phyloP scores from a whole-genome alignment of 495 filamentous ascomycete genomes.

The Delitschia confertaspora region DNA sequence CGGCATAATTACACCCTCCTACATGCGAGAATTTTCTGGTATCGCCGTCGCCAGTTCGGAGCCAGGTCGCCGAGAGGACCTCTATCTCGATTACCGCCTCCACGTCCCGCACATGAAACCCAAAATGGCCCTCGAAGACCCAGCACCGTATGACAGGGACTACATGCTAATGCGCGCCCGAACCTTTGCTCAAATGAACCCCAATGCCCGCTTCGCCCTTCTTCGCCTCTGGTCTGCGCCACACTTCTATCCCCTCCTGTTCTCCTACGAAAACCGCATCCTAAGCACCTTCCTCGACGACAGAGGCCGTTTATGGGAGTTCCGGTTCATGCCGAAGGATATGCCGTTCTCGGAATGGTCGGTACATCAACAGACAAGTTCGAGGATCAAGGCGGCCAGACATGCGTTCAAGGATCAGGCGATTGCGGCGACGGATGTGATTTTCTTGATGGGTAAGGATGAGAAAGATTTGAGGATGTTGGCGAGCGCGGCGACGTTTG shows the following conservation, averaged over 20 bases:
- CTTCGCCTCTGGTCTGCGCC: slow-evolving; percentile 44
- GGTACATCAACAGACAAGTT: slow-evolving; percentile 34
- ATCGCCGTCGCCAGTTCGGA: slow-evolving; percentile 36
- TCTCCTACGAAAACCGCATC: slow-evolving; percentile 32
- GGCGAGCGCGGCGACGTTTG: slow-evolving; percentile 37
- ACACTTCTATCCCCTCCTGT: slow-evolving; percentile 44
- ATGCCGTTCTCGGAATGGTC: slow-evolving; percentile 40
- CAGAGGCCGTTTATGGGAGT: slow-evolving; percentile 38
- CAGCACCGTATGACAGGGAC: background rate
- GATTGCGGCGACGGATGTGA: slow-evolving; percentile 35
- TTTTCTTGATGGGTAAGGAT: slow-evolving; percentile 42
- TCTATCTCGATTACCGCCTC: slow-evolving; percentile 38
- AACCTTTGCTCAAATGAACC: background rate
- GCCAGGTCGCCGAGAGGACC: slow-evolving; percentile 34
- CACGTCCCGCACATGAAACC: background rate
- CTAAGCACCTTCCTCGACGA: slow-evolving; percentile 36
- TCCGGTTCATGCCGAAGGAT: slow-evolving; percentile 46
- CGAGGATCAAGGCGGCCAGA: slow-evolving; percentile 32
- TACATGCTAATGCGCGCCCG: slow-evolving; percentile 1
- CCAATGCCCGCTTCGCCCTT: slow-evolving; percentile 36
- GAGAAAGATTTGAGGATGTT: slow-evolving; percentile 38
- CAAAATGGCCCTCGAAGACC: background rate
- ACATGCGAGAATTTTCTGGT: slow-evolving; percentile 31
- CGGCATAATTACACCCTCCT: slow-evolving; percentile 34
- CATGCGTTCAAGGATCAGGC: slow-evolving; percentile 35